These are phyloP conservation scores for Phytophthora pisi DNA, from an alignment of 352 stramenopile genomes.

Conservation along the genomic window DNA sequence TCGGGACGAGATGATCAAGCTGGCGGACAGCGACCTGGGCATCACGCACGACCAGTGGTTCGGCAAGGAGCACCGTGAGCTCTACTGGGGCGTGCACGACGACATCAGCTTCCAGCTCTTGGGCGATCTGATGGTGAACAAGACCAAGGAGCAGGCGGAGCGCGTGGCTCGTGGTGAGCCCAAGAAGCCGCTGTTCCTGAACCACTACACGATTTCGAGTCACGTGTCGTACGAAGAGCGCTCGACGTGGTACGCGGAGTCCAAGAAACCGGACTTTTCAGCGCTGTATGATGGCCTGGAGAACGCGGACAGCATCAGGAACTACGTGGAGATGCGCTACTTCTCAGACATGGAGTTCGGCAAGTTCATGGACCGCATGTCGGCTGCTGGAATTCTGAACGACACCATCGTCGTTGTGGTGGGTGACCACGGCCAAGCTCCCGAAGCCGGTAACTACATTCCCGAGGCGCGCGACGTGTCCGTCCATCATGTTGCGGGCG, in stretches of 20 bases:
- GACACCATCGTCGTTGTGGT: slow-evolving; percentile 62
- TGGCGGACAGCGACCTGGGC: slow-evolving; percentile 37
- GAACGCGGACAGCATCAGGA: slow-evolving; percentile 33
- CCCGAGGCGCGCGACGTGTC: slow-evolving; percentile 44
- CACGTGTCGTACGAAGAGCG: slow-evolving; percentile 45
- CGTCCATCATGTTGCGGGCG: slow-evolving; percentile 38
- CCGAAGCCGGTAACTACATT: slow-evolving; percentile 36
- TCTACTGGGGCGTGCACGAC: slow-evolving; percentile 60
- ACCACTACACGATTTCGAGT: slow-evolving; percentile 67
- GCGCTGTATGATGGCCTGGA: slow-evolving; percentile 37
- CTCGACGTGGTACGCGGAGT: slow-evolving; percentile 45
- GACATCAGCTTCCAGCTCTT: slow-evolving; percentile 58
- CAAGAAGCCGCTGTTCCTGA: slow-evolving; percentile 59
- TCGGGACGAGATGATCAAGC: slow-evolving; percentile 41
- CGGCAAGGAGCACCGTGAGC: slow-evolving; percentile 12
- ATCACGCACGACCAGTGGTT: slow-evolving; percentile 44
- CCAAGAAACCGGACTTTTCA: slow-evolving; percentile 48
- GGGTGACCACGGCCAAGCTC: slow-evolving; percentile 55
- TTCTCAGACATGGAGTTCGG: slow-evolving; percentile 59
- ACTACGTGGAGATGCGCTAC: slow-evolving; percentile 57
- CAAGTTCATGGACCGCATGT: slow-evolving; percentile 61
- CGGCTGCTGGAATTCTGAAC: slow-evolving; percentile 45
- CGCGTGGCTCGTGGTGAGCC: slow-evolving; percentile 24
- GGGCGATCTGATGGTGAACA: slow-evolving; percentile 52
- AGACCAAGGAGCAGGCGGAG: slow-evolving; percentile 39